Evolutionary conservation across 306 rosid genomes (phyloP), one percentile per base, ranked within the genome.

Genomic region (Dalbergia cultrata): DNA sequence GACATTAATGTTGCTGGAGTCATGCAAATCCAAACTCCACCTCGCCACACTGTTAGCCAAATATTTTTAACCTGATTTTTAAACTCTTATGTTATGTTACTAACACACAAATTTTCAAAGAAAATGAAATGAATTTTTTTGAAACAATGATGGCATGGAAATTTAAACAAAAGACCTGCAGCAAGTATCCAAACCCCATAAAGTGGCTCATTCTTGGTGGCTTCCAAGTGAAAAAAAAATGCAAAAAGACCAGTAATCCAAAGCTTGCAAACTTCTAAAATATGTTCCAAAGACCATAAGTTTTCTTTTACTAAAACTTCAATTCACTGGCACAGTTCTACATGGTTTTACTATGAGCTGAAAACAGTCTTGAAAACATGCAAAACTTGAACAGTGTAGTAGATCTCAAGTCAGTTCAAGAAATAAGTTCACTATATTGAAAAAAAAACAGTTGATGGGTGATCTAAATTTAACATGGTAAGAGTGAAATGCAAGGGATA

Each of bases 1-100:
- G 70, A 31, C 67, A 78, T 22, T 39, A 70, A 67, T 67, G 80
- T 66, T 79, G 53, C 58, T 37, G 6, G 45, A 85, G 50, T 69
- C 64, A 76, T 17, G 26, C 60, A 0, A 54, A 54, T 54, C 60
- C 10, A 54, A n/a, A n/a, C 60, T 5, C 12, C 26, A 54, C 10
- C 6, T 8, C 5, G 3, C 3, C 60, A 17, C 22, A 54, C 60
- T 18, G n/a, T 21, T n/a, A 54, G 21, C 18, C 26, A 34, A 73
- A 58, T 13, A 67, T 63, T 21, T 12, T 67, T 34, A 22, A 72
- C 74, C 65, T 11, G 58, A 22, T 57, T 53, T 37, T 66, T 65
- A 60, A 76, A 69, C 53, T 57, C 12, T 22, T 34, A 34, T 33
- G 65, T 54, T 60, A 59, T 45, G 56, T 12, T 61, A 78, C 79